Evolutionary conservation across 2,329 filamentous ascomycete genomes (phyloP).

Genomic region (Pestalotiopsis sp.): DNA sequence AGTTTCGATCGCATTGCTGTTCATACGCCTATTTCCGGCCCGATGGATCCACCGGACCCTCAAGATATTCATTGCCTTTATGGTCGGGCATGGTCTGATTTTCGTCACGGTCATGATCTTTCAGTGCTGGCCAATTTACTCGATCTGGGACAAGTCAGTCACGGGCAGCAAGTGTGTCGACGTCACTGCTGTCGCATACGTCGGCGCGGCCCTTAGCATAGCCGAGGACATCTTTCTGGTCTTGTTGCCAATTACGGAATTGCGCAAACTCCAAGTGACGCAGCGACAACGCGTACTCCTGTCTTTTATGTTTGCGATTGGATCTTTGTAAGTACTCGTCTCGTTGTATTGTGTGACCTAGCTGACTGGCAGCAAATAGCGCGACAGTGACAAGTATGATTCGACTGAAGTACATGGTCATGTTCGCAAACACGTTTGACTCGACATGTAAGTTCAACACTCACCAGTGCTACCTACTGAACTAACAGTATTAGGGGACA

Average conservation of each 20-base stretch:
- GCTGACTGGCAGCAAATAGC: not conserved
- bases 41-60: not conserved
- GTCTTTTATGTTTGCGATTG: not conserved
- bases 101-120: not conserved
- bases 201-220: not conserved
- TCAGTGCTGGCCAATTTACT: not conserved
- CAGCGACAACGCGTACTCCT: not conserved
- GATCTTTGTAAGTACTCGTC: not conserved
- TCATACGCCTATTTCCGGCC: not conserved
- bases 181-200: not conserved
- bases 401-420: not conserved
- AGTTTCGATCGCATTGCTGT: not conserved
- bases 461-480: not conserved
- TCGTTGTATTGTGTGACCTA: no score
- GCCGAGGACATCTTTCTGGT: not conserved
- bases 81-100: not conserved
- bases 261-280: not conserved
- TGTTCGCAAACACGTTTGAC: not conserved
- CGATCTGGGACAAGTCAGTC: not conserved
- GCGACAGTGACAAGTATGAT: not conserved
- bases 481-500: not conserved
- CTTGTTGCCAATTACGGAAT: not conserved
- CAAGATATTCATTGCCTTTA: not conserved
- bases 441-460: not conserved
- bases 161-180: not conserved